phyloP scores from a whole-genome alignment of 179 eudicot genomes.

The Dionaea muscipula region DNA sequence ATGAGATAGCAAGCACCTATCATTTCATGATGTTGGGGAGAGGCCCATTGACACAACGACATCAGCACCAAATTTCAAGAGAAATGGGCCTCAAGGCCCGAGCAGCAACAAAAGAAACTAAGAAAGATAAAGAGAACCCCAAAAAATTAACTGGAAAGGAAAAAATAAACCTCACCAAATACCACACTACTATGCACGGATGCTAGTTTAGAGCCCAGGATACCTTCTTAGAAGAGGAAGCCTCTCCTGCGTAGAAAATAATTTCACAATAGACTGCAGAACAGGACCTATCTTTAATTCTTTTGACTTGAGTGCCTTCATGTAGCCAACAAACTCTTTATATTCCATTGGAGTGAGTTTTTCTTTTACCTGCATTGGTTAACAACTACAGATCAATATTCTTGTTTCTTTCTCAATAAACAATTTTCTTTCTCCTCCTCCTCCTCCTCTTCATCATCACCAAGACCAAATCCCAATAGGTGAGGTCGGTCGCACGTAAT shows the following conservation, averaged over 20 bases:
- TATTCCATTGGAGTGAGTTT: slow-evolving; percentile 65
- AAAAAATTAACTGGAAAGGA: not conserved
- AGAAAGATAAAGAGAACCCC: not conserved
- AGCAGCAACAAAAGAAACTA: not conserved
- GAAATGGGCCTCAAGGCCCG: too few species aligned
- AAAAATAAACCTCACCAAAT: too few species aligned
- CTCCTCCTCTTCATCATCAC: too few species aligned
- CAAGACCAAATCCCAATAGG: too few species aligned
- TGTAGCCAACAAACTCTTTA: slow-evolving; percentile 54
- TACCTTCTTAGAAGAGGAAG: slow-evolving; percentile 73
- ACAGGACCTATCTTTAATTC: slow-evolving; percentile 58
- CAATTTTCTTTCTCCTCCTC: too few species aligned
- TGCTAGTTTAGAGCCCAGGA: slow-evolving; percentile 6
- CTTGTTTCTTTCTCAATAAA: too few species aligned
- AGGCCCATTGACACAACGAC: not conserved
- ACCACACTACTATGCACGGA: not conserved
- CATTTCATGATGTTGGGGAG: too few species aligned
- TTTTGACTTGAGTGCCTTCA: slow-evolving; percentile 81
- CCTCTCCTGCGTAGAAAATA: slow-evolving; percentile 71
- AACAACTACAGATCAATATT: slow-evolving; percentile 1
- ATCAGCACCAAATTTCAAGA: too few species aligned
- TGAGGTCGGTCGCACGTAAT: too few species aligned
- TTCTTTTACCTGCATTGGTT: slow-evolving; percentile 50
- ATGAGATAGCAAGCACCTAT: too few species aligned
- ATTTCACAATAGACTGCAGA: slow-evolving; percentile 53